Base-by-base conservation (phyloP, 148 eudicot species). In the Amaranthus palmeri region DNA sequence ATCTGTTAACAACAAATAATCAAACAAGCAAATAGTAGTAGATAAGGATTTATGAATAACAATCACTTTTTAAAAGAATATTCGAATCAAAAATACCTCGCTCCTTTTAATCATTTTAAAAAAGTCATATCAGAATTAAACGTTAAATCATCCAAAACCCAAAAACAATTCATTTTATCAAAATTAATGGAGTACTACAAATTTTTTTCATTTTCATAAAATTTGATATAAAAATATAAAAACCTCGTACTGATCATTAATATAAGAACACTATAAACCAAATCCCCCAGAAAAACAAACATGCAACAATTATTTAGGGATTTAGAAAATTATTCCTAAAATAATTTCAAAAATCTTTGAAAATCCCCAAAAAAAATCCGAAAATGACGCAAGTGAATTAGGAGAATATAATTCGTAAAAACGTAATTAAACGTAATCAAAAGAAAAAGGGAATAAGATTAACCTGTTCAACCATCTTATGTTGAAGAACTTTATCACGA, bases 381-480 rank as follows among this genome's bases (percentile, higher is more conserved):
- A 25, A 25, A 25, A 25, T 25, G 36, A 25, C 36, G 36, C 36
- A 25, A 25, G 36, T 25, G 36, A 25, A 25, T 25, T 25, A 25
- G 36, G 36, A 25, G 36, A 25, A 25, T 25, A 25, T 25, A 25
- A 25, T 25, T 25, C 36, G 36, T 25, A 2, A 25, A 25, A 25
- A 0, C 36, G 36, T 25, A 25, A 25, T 25, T 25, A 61, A 52
- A 5, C 5, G 11, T 3, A 13, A 54, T 45, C 3, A 44, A 69
- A 10, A 46, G 36, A 53, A 60, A 65, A 43, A 11, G 47, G 15
- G 41, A 41, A 46, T 46, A 8, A 52, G 10, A 3, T 8, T 0
- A 40, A 91, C 97, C 90, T 92, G 97, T 46, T 92, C 92, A 68
- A 90, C 83, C 92, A 92, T 88, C 66, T 87, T 84, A 71, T 88